These are phyloP conservation scores for Russula dissimulans DNA, from an alignment of 768 basidiomycete species.

Conservation along the genomic window DNA sequence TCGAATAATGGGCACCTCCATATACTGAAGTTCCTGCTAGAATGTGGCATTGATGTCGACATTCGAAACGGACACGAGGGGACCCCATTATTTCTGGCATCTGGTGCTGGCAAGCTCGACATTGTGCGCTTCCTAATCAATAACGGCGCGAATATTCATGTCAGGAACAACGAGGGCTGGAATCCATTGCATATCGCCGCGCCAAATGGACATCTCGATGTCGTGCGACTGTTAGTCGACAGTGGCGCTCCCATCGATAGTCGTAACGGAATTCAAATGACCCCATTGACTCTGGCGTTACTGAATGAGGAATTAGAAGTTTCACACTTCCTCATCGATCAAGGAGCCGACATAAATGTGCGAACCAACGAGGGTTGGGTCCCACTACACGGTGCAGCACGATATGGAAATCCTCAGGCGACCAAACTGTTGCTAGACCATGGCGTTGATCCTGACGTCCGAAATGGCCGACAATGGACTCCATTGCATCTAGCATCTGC, in stretches of 20 bases:
- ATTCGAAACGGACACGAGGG: background rate
- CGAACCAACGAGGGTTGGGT: background rate
- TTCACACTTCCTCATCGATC: background rate
- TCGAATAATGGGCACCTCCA: background rate
- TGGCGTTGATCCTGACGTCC: background rate
- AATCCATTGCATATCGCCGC: too few relatives aligned
- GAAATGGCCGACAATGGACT: background rate
- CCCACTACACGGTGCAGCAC: background rate
- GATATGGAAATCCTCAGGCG: background rate
- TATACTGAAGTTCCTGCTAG: background rate
- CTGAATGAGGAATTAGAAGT: background rate
- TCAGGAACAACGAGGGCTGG: background rate
- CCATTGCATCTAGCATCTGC: background rate
- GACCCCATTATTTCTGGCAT: background rate
- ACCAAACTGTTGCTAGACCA: background rate
- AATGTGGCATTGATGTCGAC: background rate
- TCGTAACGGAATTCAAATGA: background rate
- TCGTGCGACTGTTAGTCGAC: background rate
- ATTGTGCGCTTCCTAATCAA: background rate
- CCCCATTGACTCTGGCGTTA: background rate
- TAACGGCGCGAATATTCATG: background rate
- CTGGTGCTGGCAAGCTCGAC: background rate
- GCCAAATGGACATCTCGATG: background rate
- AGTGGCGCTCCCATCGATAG: background rate
- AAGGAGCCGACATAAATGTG: background rate